phyloP scores from a whole-genome alignment of 306 rosid species.

The peach (Prunus persica) region Prunus_persica_NCBIv2 NC_034014.1:23936001-23936500 shows the following conservation, averaged over 20 bases:
- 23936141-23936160: not conserved
- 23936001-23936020: slow-evolving; percentile 81
- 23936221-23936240: not conserved
- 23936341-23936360: not conserved
- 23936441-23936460: not conserved
- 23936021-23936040: not conserved
- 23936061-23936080: not conserved
- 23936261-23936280: not conserved
- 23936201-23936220: too few relatives aligned
- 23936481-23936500: not conserved
- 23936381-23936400: not conserved
- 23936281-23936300: not conserved
- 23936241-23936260: not conserved
- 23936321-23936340: not conserved
- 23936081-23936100: not conserved
- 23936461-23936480: not conserved
- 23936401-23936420: not conserved
- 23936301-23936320: not conserved
- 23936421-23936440: not conserved
- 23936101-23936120: not conserved
- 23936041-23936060: not conserved
- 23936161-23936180: not conserved
- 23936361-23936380: not conserved
- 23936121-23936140: not conserved
- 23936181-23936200: not conserved